Evolutionary conservation across 1,284 basidiomycete genomes (phyloP), one percentile per base, ranked within the genome.

Genomic region (Tilletia caries): DNA sequence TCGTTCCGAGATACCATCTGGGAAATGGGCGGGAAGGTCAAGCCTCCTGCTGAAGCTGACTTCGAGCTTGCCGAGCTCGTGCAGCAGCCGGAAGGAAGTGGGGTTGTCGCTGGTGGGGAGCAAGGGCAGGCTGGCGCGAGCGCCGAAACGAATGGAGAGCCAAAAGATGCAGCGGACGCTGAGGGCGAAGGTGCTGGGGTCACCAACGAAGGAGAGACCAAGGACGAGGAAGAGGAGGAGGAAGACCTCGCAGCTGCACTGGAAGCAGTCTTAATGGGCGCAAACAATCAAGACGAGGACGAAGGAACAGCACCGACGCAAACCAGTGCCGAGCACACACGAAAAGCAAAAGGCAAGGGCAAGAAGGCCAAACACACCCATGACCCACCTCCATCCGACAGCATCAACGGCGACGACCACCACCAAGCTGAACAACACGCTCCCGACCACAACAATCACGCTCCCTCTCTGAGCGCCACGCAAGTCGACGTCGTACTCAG

Each of bases 141-240:
- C 20, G 48, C 48, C 20, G 48, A 50, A 50, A 8, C 12, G 12
- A 50, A 18, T 8, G 23, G 12, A 50, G 23, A 50, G 10, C 23
- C 10, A 1, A 20, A 50, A 8, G 48, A 1, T 20, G 20, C 48
- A 18, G 12, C 12, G 6, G 23, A 1, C 6, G 23, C 48, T n/a
- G 8, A 20, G 48, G 3, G 23, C 18, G 48, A 50, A 50, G 1
- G 8, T 50, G 48, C 48, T 50, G 37, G 15, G 15, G 37, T 6
- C 37, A 15, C 37, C 10, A 6, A 41, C 1, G 37, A 15, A 41
- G 37, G 15, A 41, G 48, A 50, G 46, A 18, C 4, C 15, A 18
- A 50, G 48, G 48, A 50, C 20, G 48, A 50, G 48, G 48, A 50
- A 18, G 48, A 50, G 20, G 48, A 50, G 48, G 48, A 50, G 48